Conservation (phyloP, 352 stramenopile genomes). For the Globisporangium barbulae region DNA sequence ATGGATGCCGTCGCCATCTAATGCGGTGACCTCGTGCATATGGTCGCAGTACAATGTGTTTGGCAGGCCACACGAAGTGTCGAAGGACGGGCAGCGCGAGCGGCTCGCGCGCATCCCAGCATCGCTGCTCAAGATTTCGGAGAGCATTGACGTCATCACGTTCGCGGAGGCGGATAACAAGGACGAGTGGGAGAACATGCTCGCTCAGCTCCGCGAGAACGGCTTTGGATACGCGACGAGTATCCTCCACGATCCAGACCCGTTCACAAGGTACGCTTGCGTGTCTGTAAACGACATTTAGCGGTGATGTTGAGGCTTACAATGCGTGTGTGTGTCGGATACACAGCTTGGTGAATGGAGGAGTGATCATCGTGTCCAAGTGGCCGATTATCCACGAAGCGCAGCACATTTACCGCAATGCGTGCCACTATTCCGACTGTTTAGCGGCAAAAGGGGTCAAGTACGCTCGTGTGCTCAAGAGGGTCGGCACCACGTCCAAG, state of each 20-base stretch:
- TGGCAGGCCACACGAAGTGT: slow-evolving; percentile 64
- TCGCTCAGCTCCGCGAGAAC: slow-evolving; percentile 46
- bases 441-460: slow-evolving; percentile 83
- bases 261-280: slow-evolving; percentile 55
- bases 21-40: not conserved
- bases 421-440: slow-evolving; percentile 83
- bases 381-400: slow-evolving; percentile 77
- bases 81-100: slow-evolving; percentile 63
- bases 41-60: slow-evolving; percentile 80
- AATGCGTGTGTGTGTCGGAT: not conserved
- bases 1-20: no score
- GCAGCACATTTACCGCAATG: slow-evolving; percentile 73
- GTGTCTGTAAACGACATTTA: not conserved
- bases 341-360: slow-evolving; percentile 64
- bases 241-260: slow-evolving; percentile 72
- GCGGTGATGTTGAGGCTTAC: not conserved
- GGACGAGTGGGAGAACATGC: slow-evolving; percentile 52
- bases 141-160: slow-evolving; percentile 68
- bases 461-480: slow-evolving; percentile 76
- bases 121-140: slow-evolving; percentile 41
- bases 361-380: slow-evolving; percentile 77
- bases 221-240: slow-evolving; percentile 64
- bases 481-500: slow-evolving; percentile 38
- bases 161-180: slow-evolving; percentile 68
- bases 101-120: slow-evolving; percentile 57